Base-by-base conservation (phyloP, 73 alveolate species). In the Uronychia binucleata region DNA sequence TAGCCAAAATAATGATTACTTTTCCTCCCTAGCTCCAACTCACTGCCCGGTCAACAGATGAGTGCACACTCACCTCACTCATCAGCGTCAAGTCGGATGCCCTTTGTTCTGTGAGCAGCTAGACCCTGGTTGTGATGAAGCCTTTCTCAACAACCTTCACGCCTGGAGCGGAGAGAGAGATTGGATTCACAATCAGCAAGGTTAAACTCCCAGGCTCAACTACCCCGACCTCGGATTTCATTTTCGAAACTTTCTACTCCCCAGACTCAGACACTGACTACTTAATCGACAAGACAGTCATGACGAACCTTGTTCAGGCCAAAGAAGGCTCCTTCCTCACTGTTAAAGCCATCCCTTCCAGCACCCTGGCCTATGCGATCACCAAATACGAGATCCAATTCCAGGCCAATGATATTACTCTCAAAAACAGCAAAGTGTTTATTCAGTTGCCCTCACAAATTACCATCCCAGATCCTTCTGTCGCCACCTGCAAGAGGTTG, bases 61-160 rank as follows among this genome's bases (percentile, higher is more conserved):
- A 30, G 1, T 82, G 89, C 33, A 1, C 86, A 26, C 57, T 29
- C 14, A 34, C 86, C 1, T 33, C 34, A 29, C 27, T 79, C 31
- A 13, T 67, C 31, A 28, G 32, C 78, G 5, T 67, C 31, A 26
- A 26, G 30, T 1, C 78, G 5, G 29, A 25, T 5, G 32, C 26
- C 14, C n/a, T 29, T 31, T 75, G 81, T 75, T 1, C 1, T 28
- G 81, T 75, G 1, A 26, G 27, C 1, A 30, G 32, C 19, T 28
- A 30, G 5, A 32, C 19, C 28, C 25, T 75, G 19, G 27, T 30
- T 30, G 26, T 75, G 1, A 28, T 32, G 1, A 75, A 30, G 25
- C 81, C 58, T 5, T 75, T 75, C 32, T 75, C 31, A 14, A 26
- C 34, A 27, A 67, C n/a, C 8, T 26, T 30, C 28, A 75, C 32